Evolutionary conservation across 2,329 filamentous ascomycete genomes (phyloP), one percentile per base, ranked within the genome.

Genomic region (Acrodontium crateriforme): DNA sequence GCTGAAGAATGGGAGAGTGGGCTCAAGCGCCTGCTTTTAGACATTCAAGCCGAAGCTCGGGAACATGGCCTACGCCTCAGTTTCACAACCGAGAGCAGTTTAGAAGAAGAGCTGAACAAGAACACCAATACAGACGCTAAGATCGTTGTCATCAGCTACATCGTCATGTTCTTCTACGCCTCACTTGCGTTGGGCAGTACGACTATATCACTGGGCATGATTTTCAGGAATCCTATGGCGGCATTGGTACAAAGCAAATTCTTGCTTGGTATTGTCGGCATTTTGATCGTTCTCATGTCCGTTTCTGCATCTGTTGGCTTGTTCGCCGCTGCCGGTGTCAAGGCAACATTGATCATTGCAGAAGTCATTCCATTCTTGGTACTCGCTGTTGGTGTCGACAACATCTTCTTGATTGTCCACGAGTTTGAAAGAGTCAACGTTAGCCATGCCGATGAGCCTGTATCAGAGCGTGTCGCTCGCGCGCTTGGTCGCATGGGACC

Each of bases 321-420:
- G 22, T 98, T 95, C 49, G 93, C 89, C 1, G 89, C 83, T 51
- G 70, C 74, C 19, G 85, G 85, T 1, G 71, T 98, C 46, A 94
- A 92, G 56, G 89, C 87, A 9, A 98, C 89, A 0, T 63, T 98
- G 40, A 98, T 98, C 47, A 98, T 98, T 36, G 87, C 91, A 4
- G 89, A 98, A 50, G 89, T 98, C 36, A 98, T 98, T 39, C 89
- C 89, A 0, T 98, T 98, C 55, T 76, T 98, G 39, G 87, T 98
- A 7, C 62, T 98, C 12, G 89, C 89, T 9, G 85, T 98, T 16
- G 89, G 89, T 24, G 91, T 98, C 3, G 89, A 98, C 65, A 98
- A 98, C 49, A 95, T 98, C 45, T 98, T 98, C 59, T 63, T 98
- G 31, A 93, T 98, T 34, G 89, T 98, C 1, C 89, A 98, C 55